phyloP scores from a whole-genome alignment of 2,329 filamentous ascomycete genomes.

The Diaporthe ilicicola region DNA sequence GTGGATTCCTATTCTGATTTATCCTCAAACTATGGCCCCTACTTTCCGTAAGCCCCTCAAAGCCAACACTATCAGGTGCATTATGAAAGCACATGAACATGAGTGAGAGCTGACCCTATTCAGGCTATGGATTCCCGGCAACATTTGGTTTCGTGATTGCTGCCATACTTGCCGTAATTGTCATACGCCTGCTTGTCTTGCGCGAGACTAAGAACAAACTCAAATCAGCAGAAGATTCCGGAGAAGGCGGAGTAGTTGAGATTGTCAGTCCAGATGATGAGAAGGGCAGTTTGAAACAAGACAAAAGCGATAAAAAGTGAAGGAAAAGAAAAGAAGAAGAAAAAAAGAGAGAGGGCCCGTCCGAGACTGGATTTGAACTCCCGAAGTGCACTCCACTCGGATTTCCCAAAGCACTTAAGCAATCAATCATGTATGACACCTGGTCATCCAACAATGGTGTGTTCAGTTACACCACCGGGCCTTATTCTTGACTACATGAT shows the following conservation, averaged over 20 bases:
- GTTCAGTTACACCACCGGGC: too few species aligned
- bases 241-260: background rate
- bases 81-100: background rate
- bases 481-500: too few species aligned
- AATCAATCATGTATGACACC: too few species aligned
- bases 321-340: background rate
- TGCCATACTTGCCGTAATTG: slow-evolving; percentile 4
- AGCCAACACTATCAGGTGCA: background rate
- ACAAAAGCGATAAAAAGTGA: background rate
- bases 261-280: background rate
- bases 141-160: slow-evolving; percentile 12
- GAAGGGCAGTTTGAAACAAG: background rate
- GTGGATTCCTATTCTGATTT: slow-evolving; percentile 45
- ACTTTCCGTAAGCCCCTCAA: slow-evolving; percentile 37
- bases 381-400: too few species aligned
- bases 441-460: too few species aligned
- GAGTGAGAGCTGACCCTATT: background rate
- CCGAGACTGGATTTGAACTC: background rate
- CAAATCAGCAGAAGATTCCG: background rate
- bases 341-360: background rate
- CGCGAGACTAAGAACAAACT: background rate
- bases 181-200: background rate
- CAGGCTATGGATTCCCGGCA: slow-evolving; percentile 11
- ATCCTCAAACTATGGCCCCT: slow-evolving; percentile 44
- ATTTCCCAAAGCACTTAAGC: too few species aligned